A percentile compares a stretch with the other conserved stretches of the same genome.
Evolutionary conservation across 2,329 filamentous ascomycete genomes (phyloP).

Genomic region (Ciborinia camelliae): DNA sequence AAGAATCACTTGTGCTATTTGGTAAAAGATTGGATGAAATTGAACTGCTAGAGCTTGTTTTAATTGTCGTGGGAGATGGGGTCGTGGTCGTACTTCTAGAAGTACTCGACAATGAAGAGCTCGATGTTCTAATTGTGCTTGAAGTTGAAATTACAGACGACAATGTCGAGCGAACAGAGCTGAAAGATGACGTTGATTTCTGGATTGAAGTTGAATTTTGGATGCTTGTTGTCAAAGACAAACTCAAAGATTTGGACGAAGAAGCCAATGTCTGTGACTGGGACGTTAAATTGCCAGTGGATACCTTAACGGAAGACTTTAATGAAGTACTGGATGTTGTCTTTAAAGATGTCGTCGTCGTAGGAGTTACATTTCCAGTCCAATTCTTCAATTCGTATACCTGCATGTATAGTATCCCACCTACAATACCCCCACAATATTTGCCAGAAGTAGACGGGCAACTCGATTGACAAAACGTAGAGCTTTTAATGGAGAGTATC

Average conservation of each 20-base stretch:
- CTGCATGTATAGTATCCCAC: neutral
- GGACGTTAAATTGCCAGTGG: neutral
- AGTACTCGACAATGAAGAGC: neutral
- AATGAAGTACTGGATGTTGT: neutral
- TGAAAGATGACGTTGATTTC: neutral
- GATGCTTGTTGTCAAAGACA: neutral
- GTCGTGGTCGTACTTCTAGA: neutral
- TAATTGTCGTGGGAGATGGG: neutral
- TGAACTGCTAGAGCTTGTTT: neutral
- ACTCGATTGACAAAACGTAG: constrained; percentile 5
- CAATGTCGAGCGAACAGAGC: neutral
- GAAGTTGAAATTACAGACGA: neutral
- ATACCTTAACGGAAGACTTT: neutral
- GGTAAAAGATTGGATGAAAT: neutral
- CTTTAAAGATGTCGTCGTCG: neutral
- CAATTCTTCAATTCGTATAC: constrained; percentile 5
- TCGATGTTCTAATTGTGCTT: neutral
- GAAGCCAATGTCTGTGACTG: neutral
- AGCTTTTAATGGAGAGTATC: neutral
- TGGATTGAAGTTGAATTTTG: neutral
- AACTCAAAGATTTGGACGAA: neutral
- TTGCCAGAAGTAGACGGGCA: neutral
- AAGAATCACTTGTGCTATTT: neutral
- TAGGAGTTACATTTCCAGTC: neutral
- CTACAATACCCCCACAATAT: neutral